phyloP scores from a whole-genome alignment of 1,139 yeast species.

The Diutina neorugosa region DNA sequence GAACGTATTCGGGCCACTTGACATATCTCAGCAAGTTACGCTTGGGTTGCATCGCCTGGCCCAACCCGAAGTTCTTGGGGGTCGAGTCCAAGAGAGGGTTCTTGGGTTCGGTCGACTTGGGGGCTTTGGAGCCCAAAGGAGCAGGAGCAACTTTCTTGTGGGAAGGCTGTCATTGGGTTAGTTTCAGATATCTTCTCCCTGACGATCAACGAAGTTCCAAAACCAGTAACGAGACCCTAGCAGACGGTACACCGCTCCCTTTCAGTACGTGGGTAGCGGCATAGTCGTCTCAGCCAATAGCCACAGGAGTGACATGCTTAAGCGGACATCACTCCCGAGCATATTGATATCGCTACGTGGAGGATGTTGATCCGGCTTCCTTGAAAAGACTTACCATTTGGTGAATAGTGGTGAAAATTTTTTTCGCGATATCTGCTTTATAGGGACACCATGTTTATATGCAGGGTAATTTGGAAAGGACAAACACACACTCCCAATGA shows the following conservation, averaged over 20 bases:
- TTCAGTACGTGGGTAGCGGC: neutral
- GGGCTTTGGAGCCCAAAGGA: conserved; percentile 50
- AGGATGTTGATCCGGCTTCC: conserved; percentile 4
- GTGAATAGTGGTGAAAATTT: neutral
- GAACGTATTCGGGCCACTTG: conserved; percentile 97
- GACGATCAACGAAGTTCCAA: conserved; percentile 3
- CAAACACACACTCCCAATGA: too few species aligned
- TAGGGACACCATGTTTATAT: neutral
- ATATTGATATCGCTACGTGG: conserved; percentile 1
- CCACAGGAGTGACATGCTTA: conserved; percentile 3
- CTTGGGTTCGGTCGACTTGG: conserved; percentile 25
- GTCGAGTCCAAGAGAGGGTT: conserved; percentile 80
- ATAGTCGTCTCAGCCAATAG: neutral
- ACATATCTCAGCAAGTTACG: conserved; percentile 93
- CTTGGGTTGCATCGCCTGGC: conserved; percentile 91
- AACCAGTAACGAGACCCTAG: conserved; percentile 5
- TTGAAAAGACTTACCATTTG: conserved; percentile 1
- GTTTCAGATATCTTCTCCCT: conserved; percentile 3
- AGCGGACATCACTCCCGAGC: conserved; percentile 4
- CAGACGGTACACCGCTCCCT: neutral
- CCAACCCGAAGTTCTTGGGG: conserved; percentile 93
- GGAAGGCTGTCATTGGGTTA: conserved; percentile 5
- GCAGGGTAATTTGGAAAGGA: too few species aligned
- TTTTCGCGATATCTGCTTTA: neutral
- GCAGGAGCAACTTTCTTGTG: conserved; percentile 83